phyloP scores from a whole-genome alignment of 2,329 filamentous ascomycete genomes.

The Microsporum canis region DNA sequence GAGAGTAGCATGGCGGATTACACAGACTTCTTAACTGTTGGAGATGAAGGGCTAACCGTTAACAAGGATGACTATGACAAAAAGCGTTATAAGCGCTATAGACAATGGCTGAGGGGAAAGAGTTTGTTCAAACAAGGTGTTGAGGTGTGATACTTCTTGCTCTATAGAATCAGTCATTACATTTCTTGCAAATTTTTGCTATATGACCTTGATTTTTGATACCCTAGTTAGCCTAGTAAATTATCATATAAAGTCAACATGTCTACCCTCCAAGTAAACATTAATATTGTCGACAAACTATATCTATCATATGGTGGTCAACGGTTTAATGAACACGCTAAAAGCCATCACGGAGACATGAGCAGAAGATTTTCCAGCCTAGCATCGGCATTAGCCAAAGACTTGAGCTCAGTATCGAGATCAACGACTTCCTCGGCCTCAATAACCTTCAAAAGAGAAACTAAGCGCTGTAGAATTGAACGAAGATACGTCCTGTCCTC shows the following conservation, averaged over 20 bases:
- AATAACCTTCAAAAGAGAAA: conserved; percentile 22
- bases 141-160: conserved; percentile 25
- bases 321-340: not conserved
- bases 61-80: conserved; percentile 75
- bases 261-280: no score
- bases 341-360: not conserved
- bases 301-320: no score
- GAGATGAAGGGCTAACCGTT: conserved; percentile 76
- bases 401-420: conserved; percentile 26
- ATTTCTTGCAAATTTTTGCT: not conserved
- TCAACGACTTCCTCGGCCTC: conserved; percentile 16
- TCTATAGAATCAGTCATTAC: not conserved
- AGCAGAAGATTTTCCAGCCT: conserved; percentile 22
- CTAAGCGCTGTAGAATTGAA: conserved; percentile 3
- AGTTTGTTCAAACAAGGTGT: conserved; percentile 86
- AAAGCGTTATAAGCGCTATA: conserved; percentile 93
- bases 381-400: conserved; percentile 28
- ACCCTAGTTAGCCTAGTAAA: not conserved
- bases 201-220: conserved; percentile 5
- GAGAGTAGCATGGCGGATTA: conserved; percentile 64
- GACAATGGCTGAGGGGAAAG: conserved; percentile 89
- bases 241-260: not conserved
- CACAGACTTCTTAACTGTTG: conserved; percentile 61
- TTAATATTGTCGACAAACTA: no score
- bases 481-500: not conserved